Evolutionary conservation across 192 early-diverging fungal species (phyloP).

Genomic region (Coemansia sp.): DNA sequence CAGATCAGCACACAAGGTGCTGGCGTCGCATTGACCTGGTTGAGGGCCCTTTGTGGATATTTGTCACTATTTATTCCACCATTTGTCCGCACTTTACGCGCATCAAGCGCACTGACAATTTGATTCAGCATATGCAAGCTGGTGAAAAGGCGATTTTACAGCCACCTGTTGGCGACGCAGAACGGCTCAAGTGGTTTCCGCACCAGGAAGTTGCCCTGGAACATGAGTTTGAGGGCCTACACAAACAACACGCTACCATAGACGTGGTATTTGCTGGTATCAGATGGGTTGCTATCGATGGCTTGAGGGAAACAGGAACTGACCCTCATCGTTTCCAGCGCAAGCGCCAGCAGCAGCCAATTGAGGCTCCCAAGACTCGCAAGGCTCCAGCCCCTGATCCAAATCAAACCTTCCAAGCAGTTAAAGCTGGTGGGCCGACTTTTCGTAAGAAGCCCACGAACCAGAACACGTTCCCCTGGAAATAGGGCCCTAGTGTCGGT

Average conservation of each 20-base stretch:
- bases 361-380: too few species aligned
- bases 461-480: too few species aligned
- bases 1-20: conserved; percentile 54
- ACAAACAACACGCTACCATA: conserved; percentile 48
- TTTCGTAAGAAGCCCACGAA: too few species aligned
- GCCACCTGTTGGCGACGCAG: conserved; percentile 44
- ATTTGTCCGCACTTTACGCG: conserved; percentile 61
- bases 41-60: conserved; percentile 44
- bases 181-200: conserved; percentile 34
- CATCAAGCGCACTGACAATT: conserved; percentile 47
- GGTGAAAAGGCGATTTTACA: conserved; percentile 41
- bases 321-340: too few species aligned
- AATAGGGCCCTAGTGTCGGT: too few species aligned
- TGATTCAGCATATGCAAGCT: conserved; percentile 34
- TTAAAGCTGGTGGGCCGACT: too few species aligned
- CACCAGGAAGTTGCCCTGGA: conserved; percentile 41
- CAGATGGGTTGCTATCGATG: conserved; percentile 64
- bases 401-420: too few species aligned
- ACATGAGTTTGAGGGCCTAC: conserved; percentile 45
- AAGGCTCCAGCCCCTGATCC: too few species aligned
- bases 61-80: conserved; percentile 58
- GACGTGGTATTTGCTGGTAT: conserved; percentile 64
- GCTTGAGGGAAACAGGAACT: conserved; percentile 17
- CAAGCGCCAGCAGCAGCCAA: too few species aligned
- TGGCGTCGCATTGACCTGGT: conserved; percentile 63